phyloP scores from a whole-genome alignment of 768 basidiomycete genomes.

The Lenzites betulinus region DNA sequence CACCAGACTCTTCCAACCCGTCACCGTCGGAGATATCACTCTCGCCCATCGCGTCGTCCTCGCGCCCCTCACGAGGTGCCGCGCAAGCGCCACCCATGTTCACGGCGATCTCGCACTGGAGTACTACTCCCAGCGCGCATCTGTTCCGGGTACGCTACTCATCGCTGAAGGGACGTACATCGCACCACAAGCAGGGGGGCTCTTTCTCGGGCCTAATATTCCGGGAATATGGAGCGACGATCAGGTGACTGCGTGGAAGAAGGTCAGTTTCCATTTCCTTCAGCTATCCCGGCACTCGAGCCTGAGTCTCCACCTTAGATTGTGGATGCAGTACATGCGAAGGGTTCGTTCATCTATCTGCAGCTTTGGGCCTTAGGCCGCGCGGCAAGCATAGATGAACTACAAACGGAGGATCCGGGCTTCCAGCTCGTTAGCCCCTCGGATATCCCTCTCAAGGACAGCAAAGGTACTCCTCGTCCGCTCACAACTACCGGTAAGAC shows the following conservation, averaged over 20 bases:
- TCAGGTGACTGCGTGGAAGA: constrained; percentile 3
- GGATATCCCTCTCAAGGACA: neutral
- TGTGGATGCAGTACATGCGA: constrained; percentile 55
- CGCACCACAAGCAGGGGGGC: neutral
- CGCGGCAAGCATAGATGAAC: constrained; percentile 32
- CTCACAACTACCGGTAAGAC: constrained; percentile 25
- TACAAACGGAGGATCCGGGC: constrained; percentile 37
- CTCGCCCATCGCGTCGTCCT: constrained; percentile 41
- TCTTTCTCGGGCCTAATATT: neutral
- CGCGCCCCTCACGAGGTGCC: constrained; percentile 39
- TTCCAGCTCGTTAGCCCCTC: no score
- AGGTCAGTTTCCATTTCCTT: neutral
- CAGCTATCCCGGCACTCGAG: no score
- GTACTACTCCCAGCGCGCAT: constrained; percentile 41
- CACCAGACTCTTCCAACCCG: constrained; percentile 34
- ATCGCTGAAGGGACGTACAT: constrained; percentile 44
- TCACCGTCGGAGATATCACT: constrained; percentile 31
- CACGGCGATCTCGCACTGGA: constrained; percentile 36
- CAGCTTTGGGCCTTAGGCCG: constrained; percentile 61
- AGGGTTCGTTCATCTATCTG: constrained; percentile 48
- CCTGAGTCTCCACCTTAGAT: constrained; percentile 36
- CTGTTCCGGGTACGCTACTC: constrained; percentile 42
- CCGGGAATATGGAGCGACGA: constrained; percentile 5
- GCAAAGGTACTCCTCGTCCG: constrained; percentile 20
- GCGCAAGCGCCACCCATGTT: constrained; percentile 30